Conservation (phyloP, 805 yeast species). For the Blastobotrys muscicola region DNA sequence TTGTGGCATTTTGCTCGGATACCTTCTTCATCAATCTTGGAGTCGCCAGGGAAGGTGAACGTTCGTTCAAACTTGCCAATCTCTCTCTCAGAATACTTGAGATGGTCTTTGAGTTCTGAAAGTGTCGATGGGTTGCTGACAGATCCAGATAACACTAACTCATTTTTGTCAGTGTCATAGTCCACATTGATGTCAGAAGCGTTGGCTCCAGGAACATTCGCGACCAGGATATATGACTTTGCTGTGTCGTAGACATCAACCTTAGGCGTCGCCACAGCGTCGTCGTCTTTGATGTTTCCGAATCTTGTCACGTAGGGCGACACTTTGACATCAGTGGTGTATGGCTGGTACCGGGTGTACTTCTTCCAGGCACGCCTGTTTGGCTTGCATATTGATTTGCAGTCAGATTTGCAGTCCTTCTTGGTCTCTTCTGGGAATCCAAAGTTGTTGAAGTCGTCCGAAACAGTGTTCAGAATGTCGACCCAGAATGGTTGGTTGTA, state of each 20-base stretch:
- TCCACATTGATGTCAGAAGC: constrained; percentile 46
- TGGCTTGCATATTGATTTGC: too few species aligned
- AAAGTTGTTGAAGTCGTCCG: too few species aligned
- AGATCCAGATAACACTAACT: constrained; percentile 23
- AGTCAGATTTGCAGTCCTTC: too few species aligned
- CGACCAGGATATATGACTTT: constrained; percentile 37
- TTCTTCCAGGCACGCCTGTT: too few species aligned
- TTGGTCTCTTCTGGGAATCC: too few species aligned
- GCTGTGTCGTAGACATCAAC: constrained; percentile 45
- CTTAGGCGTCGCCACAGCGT: constrained; percentile 30
- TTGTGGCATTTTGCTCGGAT: constrained; percentile 45
- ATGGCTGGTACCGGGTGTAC: too few species aligned
- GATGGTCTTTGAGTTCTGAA: constrained; percentile 27
- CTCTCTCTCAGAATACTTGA: constrained; percentile 45
- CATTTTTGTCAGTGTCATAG: constrained; percentile 49
- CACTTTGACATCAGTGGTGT: too few species aligned
- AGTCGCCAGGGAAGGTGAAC: constrained; percentile 45
- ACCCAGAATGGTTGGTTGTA: too few species aligned
- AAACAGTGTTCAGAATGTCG: too few species aligned
- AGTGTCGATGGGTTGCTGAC: constrained; percentile 31
- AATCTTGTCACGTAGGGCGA: too few species aligned
- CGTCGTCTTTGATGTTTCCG: too few species aligned
- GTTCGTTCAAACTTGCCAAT: constrained; percentile 51
- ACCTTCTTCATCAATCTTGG: constrained; percentile 42
- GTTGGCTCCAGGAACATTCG: constrained; percentile 50